These are phyloP conservation scores for Hypericum perforatum DNA, from an alignment of 345 rosid species.

Conservation along the genomic window DNA sequence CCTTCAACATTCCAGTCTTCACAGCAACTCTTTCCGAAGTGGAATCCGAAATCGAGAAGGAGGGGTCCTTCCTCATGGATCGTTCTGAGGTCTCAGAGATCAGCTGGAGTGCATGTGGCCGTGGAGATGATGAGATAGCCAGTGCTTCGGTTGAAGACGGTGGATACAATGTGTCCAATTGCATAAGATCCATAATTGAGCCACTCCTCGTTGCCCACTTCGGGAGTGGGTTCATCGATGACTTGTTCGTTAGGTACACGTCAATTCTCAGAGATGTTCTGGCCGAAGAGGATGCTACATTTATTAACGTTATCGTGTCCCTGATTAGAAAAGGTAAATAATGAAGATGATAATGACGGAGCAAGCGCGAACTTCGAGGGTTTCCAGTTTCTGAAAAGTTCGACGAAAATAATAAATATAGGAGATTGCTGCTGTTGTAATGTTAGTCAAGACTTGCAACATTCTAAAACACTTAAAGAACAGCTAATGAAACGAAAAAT, in stretches of 20 bases:
- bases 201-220: conserved; percentile 44
- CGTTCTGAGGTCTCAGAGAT: conserved; percentile 27
- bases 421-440: too few species aligned
- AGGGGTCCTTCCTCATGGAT: conserved; percentile 37
- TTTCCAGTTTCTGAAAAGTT: too few species aligned
- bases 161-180: conserved; percentile 29
- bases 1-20: conserved; percentile 46
- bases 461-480: too few species aligned
- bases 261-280: conserved; percentile 21
- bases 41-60: conserved; percentile 19
- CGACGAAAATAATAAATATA: too few species aligned
- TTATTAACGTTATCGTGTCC: conserved; percentile 29
- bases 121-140: not conserved
- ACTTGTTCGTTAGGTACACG: conserved; percentile 25
- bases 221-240: conserved; percentile 25
- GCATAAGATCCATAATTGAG: conserved; percentile 48
- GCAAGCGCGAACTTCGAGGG: too few species aligned
- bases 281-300: conserved; percentile 25
- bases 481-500: too few species aligned
- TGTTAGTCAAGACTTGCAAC: too few species aligned
- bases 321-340: conserved; percentile 5
- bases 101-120: conserved; percentile 26
- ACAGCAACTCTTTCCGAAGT: conserved; percentile 41
- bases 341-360: too few species aligned
- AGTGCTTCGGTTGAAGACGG: conserved; percentile 4